These are phyloP conservation scores for Jatropha multifida DNA, from an alignment of 441 rosid genomes.

Conservation along the genomic window DNA sequence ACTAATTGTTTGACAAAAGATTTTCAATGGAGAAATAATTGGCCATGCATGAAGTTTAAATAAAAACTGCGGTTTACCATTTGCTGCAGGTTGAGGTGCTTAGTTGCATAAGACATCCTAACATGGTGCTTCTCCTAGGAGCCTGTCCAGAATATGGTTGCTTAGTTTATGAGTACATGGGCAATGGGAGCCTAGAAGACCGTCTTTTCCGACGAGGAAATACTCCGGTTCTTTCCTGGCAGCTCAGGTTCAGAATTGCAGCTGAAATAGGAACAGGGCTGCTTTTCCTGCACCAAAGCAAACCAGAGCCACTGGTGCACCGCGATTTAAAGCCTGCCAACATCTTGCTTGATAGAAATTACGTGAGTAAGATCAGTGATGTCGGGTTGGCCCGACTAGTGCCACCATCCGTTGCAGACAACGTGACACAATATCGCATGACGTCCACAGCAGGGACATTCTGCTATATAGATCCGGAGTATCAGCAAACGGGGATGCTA, in stretches of 20 bases:
- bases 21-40: not conserved
- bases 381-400: conserved; percentile 82
- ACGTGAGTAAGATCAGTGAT: conserved; percentile 74
- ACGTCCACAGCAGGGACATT: conserved; percentile 81
- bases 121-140: conserved; percentile 80
- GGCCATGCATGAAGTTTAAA: not conserved
- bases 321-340: conserved; percentile 79
- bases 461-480: conserved; percentile 84
- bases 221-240: conserved; percentile 60
- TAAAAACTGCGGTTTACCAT: not conserved
- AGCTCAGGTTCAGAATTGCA: conserved; percentile 55
- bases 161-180: conserved; percentile 78
- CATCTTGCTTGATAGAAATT: conserved; percentile 66
- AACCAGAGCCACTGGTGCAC: conserved; percentile 34
- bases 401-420: conserved; percentile 58
- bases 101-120: conserved; percentile 68
- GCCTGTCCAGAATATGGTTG: conserved; percentile 80
- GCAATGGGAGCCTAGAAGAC: conserved; percentile 82
- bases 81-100: conserved; percentile 65
- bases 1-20: too few relatives aligned
- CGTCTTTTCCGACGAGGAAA: conserved; percentile 50
- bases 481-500: conserved; percentile 33
- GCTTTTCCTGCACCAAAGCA: conserved; percentile 75
- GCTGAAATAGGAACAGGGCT: conserved; percentile 76
- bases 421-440: conserved; percentile 66